Evolutionary conservation across 139 green algal species (phyloP).

Genomic region (Chlamydomonas eustigma): DNA sequence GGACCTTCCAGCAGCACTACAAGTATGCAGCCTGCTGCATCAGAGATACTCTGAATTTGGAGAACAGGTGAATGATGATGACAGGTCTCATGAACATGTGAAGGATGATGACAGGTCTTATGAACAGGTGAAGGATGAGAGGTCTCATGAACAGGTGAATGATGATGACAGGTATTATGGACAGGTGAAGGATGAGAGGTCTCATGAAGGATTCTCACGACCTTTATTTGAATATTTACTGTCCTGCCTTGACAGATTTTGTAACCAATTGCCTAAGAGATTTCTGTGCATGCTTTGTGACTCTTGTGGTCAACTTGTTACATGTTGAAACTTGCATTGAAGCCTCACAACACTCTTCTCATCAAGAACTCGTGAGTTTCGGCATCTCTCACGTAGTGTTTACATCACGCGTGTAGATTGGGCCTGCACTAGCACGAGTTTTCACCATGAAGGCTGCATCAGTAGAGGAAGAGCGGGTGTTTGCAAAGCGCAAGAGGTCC

Average conservation of each 20-base stretch:
- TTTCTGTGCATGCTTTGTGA: too few species aligned
- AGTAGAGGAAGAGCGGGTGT: constrained; percentile 48
- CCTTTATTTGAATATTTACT: too few species aligned
- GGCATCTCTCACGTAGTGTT: too few species aligned
- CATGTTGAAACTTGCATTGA: too few species aligned
- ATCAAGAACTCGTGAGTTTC: too few species aligned
- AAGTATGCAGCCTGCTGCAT: constrained; percentile 65
- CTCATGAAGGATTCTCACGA: too few species aligned
- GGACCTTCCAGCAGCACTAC: constrained; percentile 65
- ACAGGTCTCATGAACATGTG: neutral
- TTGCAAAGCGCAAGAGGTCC: constrained; percentile 45
- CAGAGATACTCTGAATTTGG: constrained; percentile 69
- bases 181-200: neutral
- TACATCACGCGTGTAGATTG: too few species aligned
- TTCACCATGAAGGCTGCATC: neutral
- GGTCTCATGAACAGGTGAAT: neutral
- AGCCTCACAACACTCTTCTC: too few species aligned
- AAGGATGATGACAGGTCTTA: neutral
- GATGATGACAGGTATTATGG: neutral
- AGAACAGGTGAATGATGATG: neutral
- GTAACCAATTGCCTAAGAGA: too few species aligned
- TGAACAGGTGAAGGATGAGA: neutral
- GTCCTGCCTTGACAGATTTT: too few species aligned
- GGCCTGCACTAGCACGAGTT: constrained; percentile 18
- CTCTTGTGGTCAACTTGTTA: too few species aligned